A percentile compares a stretch with the other conserved stretches of the same genome.
phyloP scores from a whole-genome alignment of 1,284 basidiomycete species.

The Pseudozyma sp. region DNA sequence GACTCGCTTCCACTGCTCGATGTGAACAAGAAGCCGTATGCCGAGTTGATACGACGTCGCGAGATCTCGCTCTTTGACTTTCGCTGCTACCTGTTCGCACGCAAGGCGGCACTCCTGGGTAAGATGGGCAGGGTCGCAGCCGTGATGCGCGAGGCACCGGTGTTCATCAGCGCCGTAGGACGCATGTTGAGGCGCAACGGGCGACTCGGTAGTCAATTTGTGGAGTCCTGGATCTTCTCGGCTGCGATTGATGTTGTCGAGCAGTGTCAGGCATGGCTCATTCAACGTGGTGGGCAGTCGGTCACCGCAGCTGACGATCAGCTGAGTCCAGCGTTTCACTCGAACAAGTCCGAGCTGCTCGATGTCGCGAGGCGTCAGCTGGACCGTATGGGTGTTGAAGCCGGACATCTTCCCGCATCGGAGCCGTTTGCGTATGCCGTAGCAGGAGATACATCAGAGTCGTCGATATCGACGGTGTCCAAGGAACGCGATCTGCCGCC shows the following conservation, averaged over 20 bases:
- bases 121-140: conserved; percentile 78
- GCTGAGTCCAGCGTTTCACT: conserved; percentile 58
- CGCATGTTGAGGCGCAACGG: conserved; percentile 77
- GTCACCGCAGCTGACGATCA: conserved; percentile 32
- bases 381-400: conserved; percentile 80
- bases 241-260: conserved; percentile 87
- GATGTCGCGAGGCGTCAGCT: conserved; percentile 83
- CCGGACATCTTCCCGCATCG: conserved; percentile 77
- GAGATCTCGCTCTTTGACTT: conserved; percentile 94
- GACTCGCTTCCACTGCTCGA: conserved; percentile 86
- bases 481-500: conserved; percentile 43
- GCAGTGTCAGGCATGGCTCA: conserved; percentile 81
- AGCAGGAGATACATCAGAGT: background rate
- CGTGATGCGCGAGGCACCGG: conserved; percentile 76
- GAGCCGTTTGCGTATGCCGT: conserved; percentile 73
- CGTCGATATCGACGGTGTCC: no score
- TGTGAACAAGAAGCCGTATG: conserved; percentile 83
- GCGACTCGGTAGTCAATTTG: conserved; percentile 74
- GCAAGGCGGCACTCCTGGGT: conserved; percentile 83
- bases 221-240: conserved; percentile 94
- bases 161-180: conserved; percentile 85
- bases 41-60: conserved; percentile 88
- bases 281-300: conserved; percentile 43
- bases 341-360: conserved; percentile 80
- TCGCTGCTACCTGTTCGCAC: conserved; percentile 87